A percentile compares a stretch with the other conserved stretches of the same genome.
These are phyloP conservation scores for Dryas drummondii DNA, from an alignment of 306 rosid species.

Conservation along the genomic window DNA sequence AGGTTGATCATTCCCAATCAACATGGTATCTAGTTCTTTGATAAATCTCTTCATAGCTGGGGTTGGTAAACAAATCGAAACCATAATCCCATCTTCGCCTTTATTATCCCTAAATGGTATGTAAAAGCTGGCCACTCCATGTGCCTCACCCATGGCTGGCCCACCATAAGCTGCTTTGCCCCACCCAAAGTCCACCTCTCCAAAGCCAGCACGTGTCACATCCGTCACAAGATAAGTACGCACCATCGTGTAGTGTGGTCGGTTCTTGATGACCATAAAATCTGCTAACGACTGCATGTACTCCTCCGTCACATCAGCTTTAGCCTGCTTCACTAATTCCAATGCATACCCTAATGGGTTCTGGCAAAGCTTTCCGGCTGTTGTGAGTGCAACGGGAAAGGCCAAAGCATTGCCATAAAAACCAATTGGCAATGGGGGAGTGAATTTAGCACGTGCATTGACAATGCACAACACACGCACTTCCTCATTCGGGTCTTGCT, in stretches of 20 bases:
- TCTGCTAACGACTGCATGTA: constrained; percentile 59
- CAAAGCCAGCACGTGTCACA: constrained; percentile 47
- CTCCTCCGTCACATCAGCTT: constrained; percentile 45
- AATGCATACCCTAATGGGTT: constrained; percentile 47
- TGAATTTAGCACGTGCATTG: no score
- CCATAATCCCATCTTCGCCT: constrained; percentile 47
- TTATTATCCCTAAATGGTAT: constrained; percentile 29
- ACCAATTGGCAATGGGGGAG: no score
- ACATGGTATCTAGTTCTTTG: constrained; percentile 21
- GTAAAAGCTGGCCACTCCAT: constrained; percentile 46
- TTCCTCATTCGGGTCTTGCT: neutral
- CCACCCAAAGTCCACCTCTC: constrained; percentile 62
- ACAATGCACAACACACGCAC: no score
- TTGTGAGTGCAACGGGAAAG: constrained; percentile 41
- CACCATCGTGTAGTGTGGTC: constrained; percentile 48
- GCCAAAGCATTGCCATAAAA: constrained; percentile 48
- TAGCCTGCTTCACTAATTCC: constrained; percentile 51
- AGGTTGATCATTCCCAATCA: neutral
- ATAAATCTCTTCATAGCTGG: constrained; percentile 50
- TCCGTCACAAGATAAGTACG: constrained; percentile 50
- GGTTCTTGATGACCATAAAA: constrained; percentile 38
- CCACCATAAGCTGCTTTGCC: constrained; percentile 56
- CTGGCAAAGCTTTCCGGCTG: constrained; percentile 35
- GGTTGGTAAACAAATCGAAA: constrained; percentile 48
- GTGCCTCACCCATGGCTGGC: constrained; percentile 42